Evolutionary conservation across 2,329 filamentous ascomycete genomes (phyloP).

Genomic region (Sporothrix humicola): DNA sequence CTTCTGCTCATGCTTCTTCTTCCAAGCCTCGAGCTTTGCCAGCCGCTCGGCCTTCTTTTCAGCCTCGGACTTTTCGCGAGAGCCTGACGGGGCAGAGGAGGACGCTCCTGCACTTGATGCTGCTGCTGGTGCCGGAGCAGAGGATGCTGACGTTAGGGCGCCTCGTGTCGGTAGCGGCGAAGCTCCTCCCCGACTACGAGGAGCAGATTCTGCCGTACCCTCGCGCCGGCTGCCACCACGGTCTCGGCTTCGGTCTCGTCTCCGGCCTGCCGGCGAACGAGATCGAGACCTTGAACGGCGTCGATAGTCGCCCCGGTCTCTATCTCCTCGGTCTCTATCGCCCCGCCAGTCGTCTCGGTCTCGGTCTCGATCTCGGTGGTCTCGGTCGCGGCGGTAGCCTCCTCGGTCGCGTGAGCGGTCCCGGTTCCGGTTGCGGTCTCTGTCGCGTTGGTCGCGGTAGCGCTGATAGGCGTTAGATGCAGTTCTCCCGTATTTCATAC

Average conservation of each 20-base stretch:
- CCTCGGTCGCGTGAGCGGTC: constrained; percentile 67
- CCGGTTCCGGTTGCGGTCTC: constrained; percentile 45
- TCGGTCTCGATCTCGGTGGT: constrained; percentile 35
- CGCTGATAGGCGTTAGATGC: constrained; percentile 55
- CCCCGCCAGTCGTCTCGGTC: constrained; percentile 61
- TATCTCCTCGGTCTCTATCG: constrained; percentile 47
- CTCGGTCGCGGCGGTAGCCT: constrained; percentile 62
- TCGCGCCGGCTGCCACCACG: constrained; percentile 69
- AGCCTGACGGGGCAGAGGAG: neutral
- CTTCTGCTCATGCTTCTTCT: constrained; percentile 82
- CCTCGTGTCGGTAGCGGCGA: constrained; percentile 9
- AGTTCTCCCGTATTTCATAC: constrained; percentile 27
- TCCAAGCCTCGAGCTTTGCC: constrained; percentile 88
- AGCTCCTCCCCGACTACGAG: neutral
- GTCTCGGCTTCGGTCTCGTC: constrained; percentile 61
- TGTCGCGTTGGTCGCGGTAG: constrained; percentile 59
- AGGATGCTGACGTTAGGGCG: neutral
- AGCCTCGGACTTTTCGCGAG: constrained; percentile 64
- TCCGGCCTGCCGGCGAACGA: constrained; percentile 60
- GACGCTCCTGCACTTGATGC: neutral
- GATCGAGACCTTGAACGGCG: constrained; percentile 68
- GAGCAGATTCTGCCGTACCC: constrained; percentile 69
- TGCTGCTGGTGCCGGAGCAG: neutral
- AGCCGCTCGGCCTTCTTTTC: constrained; percentile 81
- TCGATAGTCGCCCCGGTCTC: constrained; percentile 47